Base-by-base conservation (phyloP, 768 basidiomycete genomes). In the Naematelia aurantialba region DNA sequence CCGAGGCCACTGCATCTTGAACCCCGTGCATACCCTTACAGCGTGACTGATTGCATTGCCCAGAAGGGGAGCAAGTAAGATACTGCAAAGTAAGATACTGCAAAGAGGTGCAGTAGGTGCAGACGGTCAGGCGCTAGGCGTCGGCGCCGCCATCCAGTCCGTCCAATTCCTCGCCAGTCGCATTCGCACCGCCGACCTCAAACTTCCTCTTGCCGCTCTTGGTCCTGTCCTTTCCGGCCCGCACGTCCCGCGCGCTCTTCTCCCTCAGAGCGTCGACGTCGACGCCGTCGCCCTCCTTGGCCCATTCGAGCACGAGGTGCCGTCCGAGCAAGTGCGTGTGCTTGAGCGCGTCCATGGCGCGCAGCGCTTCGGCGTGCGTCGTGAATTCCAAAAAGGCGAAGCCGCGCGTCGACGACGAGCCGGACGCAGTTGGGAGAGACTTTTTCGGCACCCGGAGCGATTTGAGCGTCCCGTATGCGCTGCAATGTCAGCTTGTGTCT, bases 321-420 rank as follows among this genome's bases (percentile, higher is more conserved):
- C 96, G 80, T 8, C 96, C 94, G 21, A 99, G 85, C 67, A 98
- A 85, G 81, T 98, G 96, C 0, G 93, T 96, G 77, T 98, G 92
- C 65, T 85, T 84, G 22, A 99, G 83, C 11, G 90, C 85, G 25
- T 83, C 84, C 76, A 87, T 91, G 0, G 91, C 94, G 45, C 87
- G 87, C 75, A 91, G 88, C 1, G 94, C 94, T 69, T 99, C 94
- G 50, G 85, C 85, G 17, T 89, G 83, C 1, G 90, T 87, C 19
- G 89, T 83, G 74, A 98, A 98, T 65, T 99, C 93, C 68, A 97
- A 81, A 80, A 98, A 99, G 1, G 92, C 96, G 75, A 98, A 99
- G 2, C 96, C 96, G 29, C 96, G 85, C 3, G 73, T 69, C 1
- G 70, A 64, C 12, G 67, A 57, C 17, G 67, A 56, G 2, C 69